Percentiles rank a stretch among this genome's conserved stretches.
phyloP scores from a whole-genome alignment of 768 basidiomycete genomes.

The Boletus rubroflammeus region DNA sequence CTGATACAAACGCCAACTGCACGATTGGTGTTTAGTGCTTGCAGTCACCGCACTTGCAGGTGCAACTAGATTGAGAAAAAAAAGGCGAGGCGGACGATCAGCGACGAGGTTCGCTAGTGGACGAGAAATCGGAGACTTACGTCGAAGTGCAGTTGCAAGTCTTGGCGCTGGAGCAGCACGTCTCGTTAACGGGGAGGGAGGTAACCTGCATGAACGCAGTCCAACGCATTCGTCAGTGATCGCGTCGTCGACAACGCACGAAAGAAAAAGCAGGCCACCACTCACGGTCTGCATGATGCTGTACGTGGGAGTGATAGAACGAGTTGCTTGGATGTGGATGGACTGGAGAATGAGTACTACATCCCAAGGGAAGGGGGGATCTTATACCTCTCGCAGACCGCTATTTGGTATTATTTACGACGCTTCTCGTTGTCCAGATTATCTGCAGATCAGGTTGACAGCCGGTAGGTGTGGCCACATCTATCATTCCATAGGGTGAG shows the following conservation, averaged over 20 bases:
- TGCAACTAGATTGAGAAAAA: slow-evolving; percentile 2
- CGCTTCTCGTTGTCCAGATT: not conserved
- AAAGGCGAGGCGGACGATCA: not conserved
- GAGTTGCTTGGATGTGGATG: not conserved
- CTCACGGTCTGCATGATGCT: slow-evolving; percentile 16
- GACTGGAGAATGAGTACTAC: not conserved
- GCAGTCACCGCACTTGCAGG: slow-evolving; percentile 20
- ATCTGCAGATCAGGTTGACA: not conserved
- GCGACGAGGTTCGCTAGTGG: not conserved
- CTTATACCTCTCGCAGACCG: not conserved
- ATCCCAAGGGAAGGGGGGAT: not conserved
- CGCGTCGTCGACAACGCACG: not conserved
- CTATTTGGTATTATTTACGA: not conserved
- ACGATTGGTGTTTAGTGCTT: slow-evolving; percentile 9
- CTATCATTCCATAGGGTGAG: not conserved
- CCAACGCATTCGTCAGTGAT: not conserved
- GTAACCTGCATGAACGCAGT: not conserved
- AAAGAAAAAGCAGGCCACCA: not conserved
- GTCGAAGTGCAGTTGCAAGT: slow-evolving; percentile 13
- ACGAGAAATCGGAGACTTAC: not conserved
- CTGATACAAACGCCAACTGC: not conserved
- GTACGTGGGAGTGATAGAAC: not conserved
- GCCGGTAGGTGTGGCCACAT: not conserved
- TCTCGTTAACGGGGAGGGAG: slow-evolving; percentile 16
- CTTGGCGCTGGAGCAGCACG: slow-evolving; percentile 13